Base-by-base conservation (phyloP, 2,329 filamentous ascomycete species). In the Sporothrix mexicana region DNA sequence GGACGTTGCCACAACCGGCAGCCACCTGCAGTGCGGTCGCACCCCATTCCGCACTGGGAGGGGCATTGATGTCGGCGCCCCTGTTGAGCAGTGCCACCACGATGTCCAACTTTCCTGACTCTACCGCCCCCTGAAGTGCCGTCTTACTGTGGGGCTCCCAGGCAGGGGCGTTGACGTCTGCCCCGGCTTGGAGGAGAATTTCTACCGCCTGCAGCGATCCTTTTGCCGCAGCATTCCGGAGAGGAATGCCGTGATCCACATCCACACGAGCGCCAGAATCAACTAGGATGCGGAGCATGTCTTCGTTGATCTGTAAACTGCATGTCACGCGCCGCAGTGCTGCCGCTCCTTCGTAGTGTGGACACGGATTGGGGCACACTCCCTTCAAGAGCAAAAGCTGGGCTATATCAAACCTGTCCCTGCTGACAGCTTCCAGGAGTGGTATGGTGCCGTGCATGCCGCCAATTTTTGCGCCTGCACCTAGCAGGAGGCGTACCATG, bases 101-200 rank as follows among this genome's bases (percentile, higher is more conserved):
- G 30, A 62, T 9, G 30, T 62, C 59, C 7, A 62, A 3, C 0
- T 43, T 43, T 43, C 15, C 59, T 20, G 30, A 62, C 2, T 9
- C 17, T 9, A 62, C 59, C 30, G 59, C 59, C 59, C 12, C 25
- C 25, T 62, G 59, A 9, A 62, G 30, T 41, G 59, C 59, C n/a
- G 59, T 62, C 30, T 8, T 43, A n/a, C 13, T 3, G 7, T 43
- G 2, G 25, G 12, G 13, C 5, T n/a, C 59, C 30, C 15, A 10
- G 30, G 25, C 30, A 41, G 30, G 25, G 25, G 30, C 13, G 15
- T 62, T 62, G 59, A 20, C 59, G 7, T 62, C 59, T 43, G 59
- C 59, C 10, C 59, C 59, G 59, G 59, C 59, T 20, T 62, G 59
- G 15, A 62, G 59, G 36, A 62, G 36, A 13, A 20, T 20, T 62